Evolutionary conservation across 139 green algal species (phyloP).

Genomic region (Picochlorum sp.): DNA sequence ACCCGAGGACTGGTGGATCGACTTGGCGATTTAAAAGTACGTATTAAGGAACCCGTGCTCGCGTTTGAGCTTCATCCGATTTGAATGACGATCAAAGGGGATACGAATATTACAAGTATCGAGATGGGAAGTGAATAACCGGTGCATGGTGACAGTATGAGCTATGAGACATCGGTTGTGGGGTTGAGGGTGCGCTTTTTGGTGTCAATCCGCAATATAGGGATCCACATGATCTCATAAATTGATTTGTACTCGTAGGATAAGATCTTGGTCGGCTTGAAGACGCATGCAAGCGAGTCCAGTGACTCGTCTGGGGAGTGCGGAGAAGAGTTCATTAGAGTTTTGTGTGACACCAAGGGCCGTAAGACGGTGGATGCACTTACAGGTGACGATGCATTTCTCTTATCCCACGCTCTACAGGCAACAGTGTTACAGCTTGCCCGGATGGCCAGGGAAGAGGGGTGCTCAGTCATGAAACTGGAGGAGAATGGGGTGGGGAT

Average conservation of each 20-base stretch:
- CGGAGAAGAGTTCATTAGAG: background rate
- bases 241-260: too few relatives aligned
- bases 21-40: background rate
- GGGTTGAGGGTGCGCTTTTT: too few relatives aligned
- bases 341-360: background rate
- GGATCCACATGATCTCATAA: too few relatives aligned
- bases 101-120: background rate
- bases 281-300: too few relatives aligned
- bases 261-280: too few relatives aligned
- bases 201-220: too few relatives aligned
- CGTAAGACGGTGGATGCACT: background rate
- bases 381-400: background rate
- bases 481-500: background rate
- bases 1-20: background rate
- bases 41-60: background rate
- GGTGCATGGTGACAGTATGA: too few relatives aligned
- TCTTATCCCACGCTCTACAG: conserved; percentile 5
- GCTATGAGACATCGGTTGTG: too few relatives aligned
- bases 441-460: background rate
- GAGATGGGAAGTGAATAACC: too few relatives aligned
- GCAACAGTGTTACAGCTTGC: conserved; percentile 6
- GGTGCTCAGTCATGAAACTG: conserved; percentile 9
- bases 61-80: background rate
- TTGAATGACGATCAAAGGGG: background rate
- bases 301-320: too few relatives aligned